These are phyloP conservation scores for Ophiostoma tasmaniense DNA, from an alignment of 2,329 filamentous ascomycete species.

Conservation along the genomic window DNA sequence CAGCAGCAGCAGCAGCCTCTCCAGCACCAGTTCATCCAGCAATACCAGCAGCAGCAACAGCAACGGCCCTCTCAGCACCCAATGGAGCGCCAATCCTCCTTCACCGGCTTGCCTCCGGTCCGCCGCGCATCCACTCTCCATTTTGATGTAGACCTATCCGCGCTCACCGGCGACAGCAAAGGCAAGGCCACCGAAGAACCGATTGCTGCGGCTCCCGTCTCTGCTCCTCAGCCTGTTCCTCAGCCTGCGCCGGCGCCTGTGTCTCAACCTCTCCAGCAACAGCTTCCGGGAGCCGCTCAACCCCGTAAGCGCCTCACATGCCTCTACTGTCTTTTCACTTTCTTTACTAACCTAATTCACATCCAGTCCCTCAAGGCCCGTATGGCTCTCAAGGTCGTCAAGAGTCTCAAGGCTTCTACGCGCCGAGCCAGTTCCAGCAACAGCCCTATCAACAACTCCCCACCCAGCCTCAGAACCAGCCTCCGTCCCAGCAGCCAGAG, in stretches of 20 bases:
- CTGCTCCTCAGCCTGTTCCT: not conserved
- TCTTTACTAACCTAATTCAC: too few species aligned
- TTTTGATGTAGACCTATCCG: conserved; percentile 34
- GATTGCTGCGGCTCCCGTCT: not conserved
- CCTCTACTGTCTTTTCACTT: too few species aligned
- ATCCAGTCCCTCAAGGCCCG: too few species aligned
- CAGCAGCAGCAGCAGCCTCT: not conserved
- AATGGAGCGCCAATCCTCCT: conserved; percentile 37
- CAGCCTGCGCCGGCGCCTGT: not conserved
- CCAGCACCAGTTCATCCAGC: conserved; percentile 1
- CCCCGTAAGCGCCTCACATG: too few species aligned
- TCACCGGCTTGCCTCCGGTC: conserved; percentile 51
- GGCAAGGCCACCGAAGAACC: conserved; percentile 11
- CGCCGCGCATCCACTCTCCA: conserved; percentile 42
- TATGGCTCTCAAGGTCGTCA: not conserved
- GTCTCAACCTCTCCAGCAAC: conserved; percentile 4
- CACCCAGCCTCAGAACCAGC: conserved; percentile 11
- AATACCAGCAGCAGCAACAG: not conserved
- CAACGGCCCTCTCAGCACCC: not conserved
- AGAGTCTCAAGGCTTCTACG: not conserved
- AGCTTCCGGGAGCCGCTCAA: not conserved
- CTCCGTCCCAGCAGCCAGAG: not conserved
- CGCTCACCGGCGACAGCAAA: conserved; percentile 27
- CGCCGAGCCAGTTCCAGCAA: not conserved
- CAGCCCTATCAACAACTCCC: not conserved